Evolutionary conservation across 73 alveolate species (phyloP).

Genomic region (Paramecium tetraurelia): DNA sequence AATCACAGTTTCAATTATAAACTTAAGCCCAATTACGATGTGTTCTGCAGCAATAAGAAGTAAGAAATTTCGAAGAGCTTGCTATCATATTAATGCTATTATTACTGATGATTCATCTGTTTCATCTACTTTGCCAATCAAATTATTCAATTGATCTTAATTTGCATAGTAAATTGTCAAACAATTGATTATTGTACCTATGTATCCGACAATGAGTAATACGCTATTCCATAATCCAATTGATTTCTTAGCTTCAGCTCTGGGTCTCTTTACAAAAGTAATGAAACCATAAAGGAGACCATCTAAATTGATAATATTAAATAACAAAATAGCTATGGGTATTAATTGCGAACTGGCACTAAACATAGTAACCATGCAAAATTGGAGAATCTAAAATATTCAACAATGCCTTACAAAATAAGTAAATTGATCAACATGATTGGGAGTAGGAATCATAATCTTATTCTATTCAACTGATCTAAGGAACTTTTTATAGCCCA

Average conservation of each 20-base stretch:
- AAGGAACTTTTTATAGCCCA: not conserved
- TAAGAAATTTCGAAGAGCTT: not conserved
- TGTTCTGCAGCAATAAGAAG: constrained; percentile 15
- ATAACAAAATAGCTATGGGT: not conserved
- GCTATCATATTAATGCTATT: not conserved
- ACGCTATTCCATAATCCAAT: not conserved
- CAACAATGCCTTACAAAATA: not conserved
- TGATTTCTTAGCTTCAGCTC: not conserved
- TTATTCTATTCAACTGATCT: not conserved
- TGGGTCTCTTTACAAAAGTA: not conserved
- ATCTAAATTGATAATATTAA: not conserved
- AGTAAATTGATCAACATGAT: not conserved
- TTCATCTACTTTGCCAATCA: not conserved
- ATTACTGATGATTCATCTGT: not conserved
- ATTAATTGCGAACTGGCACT: constrained; percentile 16
- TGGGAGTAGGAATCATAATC: not conserved
- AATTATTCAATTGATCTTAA: not conserved
- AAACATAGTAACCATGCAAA: constrained; percentile 15
- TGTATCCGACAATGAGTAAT: not conserved
- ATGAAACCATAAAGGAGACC: not conserved
- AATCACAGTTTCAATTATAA: not conserved
- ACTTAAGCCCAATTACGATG: not conserved
- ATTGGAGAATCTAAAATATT: not conserved
- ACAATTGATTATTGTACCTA: not conserved
- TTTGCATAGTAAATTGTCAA: not conserved